phyloP scores from a whole-genome alignment of 1,284 basidiomycete species.

The Moniliella sp. region DNA sequence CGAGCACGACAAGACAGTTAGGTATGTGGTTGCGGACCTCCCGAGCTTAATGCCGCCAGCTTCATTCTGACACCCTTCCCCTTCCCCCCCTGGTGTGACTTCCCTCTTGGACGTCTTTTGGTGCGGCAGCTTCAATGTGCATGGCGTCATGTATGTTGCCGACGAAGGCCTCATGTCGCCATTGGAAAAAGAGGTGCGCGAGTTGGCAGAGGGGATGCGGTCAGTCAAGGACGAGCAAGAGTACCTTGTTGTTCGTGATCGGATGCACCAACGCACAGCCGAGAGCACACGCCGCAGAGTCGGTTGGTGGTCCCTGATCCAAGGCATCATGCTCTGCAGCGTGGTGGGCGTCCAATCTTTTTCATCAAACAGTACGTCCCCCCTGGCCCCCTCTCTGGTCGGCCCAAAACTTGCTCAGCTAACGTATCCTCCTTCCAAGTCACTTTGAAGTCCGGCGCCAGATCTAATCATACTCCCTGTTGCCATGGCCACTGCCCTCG shows the following conservation, averaged over 20 bases:
- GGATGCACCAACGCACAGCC: slow-evolving; percentile 62
- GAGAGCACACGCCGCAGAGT: slow-evolving; percentile 58
- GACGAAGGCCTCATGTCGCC: slow-evolving; percentile 55
- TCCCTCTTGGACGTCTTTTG: too few species aligned
- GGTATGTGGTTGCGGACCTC: too few species aligned
- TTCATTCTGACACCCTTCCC: too few species aligned
- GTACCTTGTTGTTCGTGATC: slow-evolving; percentile 84
- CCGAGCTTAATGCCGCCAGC: too few species aligned
- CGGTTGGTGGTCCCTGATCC: slow-evolving; percentile 94
- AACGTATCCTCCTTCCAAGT: too few species aligned
- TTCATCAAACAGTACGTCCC: slow-evolving; percentile 76
- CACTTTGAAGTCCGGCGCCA: too few species aligned
- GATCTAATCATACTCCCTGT: too few species aligned
- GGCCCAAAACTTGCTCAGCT: too few species aligned
- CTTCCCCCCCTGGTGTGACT: too few species aligned
- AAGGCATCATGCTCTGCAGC: slow-evolving; percentile 61
- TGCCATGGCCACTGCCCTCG: too few species aligned
- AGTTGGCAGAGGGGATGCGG: slow-evolving; percentile 60
- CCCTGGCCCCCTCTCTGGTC: too few species aligned
- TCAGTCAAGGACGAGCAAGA: slow-evolving; percentile 96
- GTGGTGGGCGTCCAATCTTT: too few species aligned
- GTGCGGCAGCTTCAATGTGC: slow-evolving; percentile 90
- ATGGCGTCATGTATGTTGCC: slow-evolving; percentile 76
- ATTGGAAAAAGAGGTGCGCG: slow-evolving; percentile 81
- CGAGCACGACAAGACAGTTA: slow-evolving; percentile 76